Base-by-base conservation (phyloP, 352 stramenopile genomes). In the Plasmopara muralis region DNA sequence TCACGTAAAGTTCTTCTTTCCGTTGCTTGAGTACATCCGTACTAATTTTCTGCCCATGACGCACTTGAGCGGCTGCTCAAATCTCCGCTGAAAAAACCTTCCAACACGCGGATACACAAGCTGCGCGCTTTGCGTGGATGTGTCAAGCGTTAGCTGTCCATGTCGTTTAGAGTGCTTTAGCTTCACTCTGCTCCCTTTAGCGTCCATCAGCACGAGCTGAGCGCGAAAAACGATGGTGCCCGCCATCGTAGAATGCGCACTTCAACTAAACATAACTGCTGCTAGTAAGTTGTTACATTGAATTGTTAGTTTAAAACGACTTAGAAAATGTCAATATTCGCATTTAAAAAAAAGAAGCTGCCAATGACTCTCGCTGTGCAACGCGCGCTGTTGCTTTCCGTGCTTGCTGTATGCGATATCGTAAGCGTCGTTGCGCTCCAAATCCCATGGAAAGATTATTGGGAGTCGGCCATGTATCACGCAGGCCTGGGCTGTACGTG, bases 21-120 rank as follows among this genome's bases (percentile, higher is more conserved):
- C 72, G 34, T 71, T 68, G 55, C 58, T 73, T 9, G 68, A 82
- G 45, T 70, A 72, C 35, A 85, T 43, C 14, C 70, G 74, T 45
- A 83, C 47, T 31, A 80, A 50, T 37, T 63, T 65, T 45, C 59
- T 62, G 25, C 70, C 61, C 7, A 70, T 31, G 47, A 83, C 49
- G 41, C 63, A 77, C 57, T 73, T 75, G n/a, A 66, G 55, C 30
- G 74, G 74, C 61, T 83, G 74, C 38, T 68, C 60, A 52, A 83
- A 82, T 41, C 51, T 76, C 53, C 74, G 55, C 48, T 60, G 53
- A 55, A 76, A 83, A 42, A 79, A 47, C 6, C 57, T 43, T 9
- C 50, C 55, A 15, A 75, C 45, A 9, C 60, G 63, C 29, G 72
- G 72, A 52, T 82, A 82, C 49, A 73, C 57, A 38, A 82, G 58